Conservation (phyloP, 2,329 filamentous ascomycete species). For the Colletotrichum lupini region DNA sequence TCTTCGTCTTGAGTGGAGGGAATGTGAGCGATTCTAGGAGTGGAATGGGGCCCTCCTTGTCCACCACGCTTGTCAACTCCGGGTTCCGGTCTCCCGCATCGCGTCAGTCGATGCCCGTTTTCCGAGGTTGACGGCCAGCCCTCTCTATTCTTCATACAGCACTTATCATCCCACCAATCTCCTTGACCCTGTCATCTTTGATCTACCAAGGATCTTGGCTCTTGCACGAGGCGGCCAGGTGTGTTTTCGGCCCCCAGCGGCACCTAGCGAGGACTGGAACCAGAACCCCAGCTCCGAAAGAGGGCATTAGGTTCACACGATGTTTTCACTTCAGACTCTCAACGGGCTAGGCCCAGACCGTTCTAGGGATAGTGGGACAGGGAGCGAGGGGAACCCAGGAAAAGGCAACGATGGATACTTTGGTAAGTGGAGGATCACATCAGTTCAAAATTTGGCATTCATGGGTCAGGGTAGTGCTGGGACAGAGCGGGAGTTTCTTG, state of each 20-base stretch:
- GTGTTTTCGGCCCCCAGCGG: background rate
- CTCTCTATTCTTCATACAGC: constrained; percentile 16
- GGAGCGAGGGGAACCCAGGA: constrained; percentile 19
- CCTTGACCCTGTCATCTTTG: background rate
- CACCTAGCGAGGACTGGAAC: background rate
- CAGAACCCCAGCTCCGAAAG: constrained; percentile 18
- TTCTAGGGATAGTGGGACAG: constrained; percentile 26
- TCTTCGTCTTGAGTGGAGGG: constrained; percentile 15
- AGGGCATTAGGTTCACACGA: constrained; percentile 14
- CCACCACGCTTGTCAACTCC: background rate
- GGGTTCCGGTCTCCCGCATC: constrained; percentile 1
- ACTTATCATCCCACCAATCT: background rate
- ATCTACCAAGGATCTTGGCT: background rate
- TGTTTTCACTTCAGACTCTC: constrained; percentile 19
- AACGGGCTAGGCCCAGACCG: constrained; percentile 1
- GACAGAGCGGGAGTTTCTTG: background rate
- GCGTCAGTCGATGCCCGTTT: constrained; percentile 18
- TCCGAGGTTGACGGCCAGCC: background rate
- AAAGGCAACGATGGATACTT: background rate
- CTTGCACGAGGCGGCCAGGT: background rate
- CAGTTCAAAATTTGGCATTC: constrained; percentile 18
- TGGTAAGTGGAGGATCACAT: background rate
- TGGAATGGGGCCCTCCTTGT: background rate
- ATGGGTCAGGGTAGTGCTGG: constrained; percentile 20
- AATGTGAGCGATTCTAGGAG: background rate